Evolutionary conservation across 768 basidiomycete species (phyloP).

Genomic region (Suillus luteus): DNA sequence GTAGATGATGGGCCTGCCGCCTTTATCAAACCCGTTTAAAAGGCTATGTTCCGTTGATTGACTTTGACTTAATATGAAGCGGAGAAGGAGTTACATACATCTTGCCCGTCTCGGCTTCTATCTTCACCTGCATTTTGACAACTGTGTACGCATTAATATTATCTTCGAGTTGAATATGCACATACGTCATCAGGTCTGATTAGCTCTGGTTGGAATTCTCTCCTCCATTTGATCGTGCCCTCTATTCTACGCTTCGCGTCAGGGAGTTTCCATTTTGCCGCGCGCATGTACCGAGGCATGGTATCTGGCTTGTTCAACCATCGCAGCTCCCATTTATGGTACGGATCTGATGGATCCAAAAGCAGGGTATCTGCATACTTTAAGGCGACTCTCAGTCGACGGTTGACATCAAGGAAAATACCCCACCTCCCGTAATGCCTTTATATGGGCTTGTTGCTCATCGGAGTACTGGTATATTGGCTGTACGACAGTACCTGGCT

Average conservation of each 20-base stretch:
- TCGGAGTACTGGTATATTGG: slow-evolving; percentile 64
- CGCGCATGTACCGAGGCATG: slow-evolving; percentile 73
- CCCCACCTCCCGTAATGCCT: slow-evolving; percentile 61
- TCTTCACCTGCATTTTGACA: slow-evolving; percentile 48
- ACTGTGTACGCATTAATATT: neutral
- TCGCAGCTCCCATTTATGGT: slow-evolving; percentile 73
- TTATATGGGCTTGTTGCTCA: slow-evolving; percentile 60
- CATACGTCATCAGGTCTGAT: slow-evolving; percentile 74
- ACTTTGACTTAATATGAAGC: neutral
- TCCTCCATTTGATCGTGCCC: slow-evolving; percentile 80
- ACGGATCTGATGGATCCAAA: slow-evolving; percentile 68
- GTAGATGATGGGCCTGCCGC: slow-evolving; percentile 86
- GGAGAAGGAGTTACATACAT: slow-evolving; percentile 53
- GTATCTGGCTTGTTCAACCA: slow-evolving; percentile 75
- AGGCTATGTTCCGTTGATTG: slow-evolving; percentile 45
- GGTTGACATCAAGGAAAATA: neutral
- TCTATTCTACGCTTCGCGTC: slow-evolving; percentile 80
- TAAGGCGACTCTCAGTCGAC: neutral
- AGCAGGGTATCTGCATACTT: slow-evolving; percentile 70
- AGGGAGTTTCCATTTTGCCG: slow-evolving; percentile 78
- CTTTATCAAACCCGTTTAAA: slow-evolving; percentile 81
- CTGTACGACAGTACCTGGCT: slow-evolving; percentile 49
- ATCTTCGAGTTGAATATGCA: slow-evolving; percentile 9
- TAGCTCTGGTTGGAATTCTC: slow-evolving; percentile 83
- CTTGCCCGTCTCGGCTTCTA: slow-evolving; percentile 85